Conservation (phyloP, 164 flowering plant species). For the Warburgia ugandensis region DNA sequence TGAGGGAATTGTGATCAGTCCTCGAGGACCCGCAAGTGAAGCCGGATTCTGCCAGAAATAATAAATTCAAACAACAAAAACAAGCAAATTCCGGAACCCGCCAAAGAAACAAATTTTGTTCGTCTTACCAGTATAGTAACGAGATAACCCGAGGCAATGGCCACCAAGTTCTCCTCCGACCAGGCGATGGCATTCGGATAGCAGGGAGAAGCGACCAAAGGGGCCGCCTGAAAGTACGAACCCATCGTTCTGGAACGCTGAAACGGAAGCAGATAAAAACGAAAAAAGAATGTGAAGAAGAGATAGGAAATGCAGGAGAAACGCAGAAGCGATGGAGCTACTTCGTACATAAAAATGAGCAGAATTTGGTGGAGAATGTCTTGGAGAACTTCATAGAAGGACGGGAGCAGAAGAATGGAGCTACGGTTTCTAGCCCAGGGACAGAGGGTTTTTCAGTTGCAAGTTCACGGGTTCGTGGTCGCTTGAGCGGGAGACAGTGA, state of each 20-base stretch:
- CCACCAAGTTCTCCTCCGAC: constrained; percentile 88
- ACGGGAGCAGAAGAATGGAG: no score
- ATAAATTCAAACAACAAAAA: neutral
- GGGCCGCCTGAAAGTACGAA: constrained; percentile 40
- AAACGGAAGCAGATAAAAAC: neutral
- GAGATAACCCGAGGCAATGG: constrained; percentile 67
- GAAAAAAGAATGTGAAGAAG: neutral
- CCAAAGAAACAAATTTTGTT: neutral
- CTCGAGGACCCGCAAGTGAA: constrained; percentile 54
- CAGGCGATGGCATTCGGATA: constrained; percentile 77
- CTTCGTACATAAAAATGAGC: no score
- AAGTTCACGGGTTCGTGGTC: no score
- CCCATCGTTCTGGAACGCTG: constrained; percentile 9
- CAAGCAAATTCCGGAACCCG: neutral
- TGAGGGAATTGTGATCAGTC: constrained; percentile 42
- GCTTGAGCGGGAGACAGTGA: no score
- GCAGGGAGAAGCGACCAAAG: constrained; percentile 47
- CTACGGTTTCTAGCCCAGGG: no score
- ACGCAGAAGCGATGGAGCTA: no score
- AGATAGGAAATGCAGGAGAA: no score
- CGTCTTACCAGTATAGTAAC: constrained; percentile 60
- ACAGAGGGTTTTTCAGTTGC: no score
- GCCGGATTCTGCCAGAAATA: constrained; percentile 61
- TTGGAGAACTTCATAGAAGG: no score
- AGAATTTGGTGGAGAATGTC: no score